These are phyloP conservation scores for Malassezia globosa DNA, from an alignment of 1,284 basidiomycete species.

Conservation along the genomic window DNA sequence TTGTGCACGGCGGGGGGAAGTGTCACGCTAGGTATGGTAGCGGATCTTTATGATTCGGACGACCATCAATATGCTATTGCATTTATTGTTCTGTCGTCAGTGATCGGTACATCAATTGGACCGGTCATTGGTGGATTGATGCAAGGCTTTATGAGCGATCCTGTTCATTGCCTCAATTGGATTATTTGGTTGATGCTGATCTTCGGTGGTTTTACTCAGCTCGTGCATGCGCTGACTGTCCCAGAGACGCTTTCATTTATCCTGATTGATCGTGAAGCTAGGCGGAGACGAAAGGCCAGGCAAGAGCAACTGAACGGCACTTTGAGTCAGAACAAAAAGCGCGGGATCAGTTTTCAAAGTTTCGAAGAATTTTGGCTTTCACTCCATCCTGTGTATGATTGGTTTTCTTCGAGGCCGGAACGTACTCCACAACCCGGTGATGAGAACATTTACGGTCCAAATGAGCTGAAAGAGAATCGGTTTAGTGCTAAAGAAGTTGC, in stretches of 20 bases:
- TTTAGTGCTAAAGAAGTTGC: slow-evolving; percentile 47
- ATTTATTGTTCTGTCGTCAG: slow-evolving; percentile 44
- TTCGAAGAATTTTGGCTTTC: not conserved
- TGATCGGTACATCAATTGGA: slow-evolving; percentile 41
- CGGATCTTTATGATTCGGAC: slow-evolving; percentile 46
- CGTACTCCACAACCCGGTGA: slow-evolving; percentile 18
- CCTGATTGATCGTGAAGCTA: slow-evolving; percentile 48
- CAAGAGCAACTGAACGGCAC: not conserved
- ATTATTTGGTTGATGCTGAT: slow-evolving; percentile 49
- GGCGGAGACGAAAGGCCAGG: slow-evolving; percentile 35
- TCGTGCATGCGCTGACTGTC: slow-evolving; percentile 48
- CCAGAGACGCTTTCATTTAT: slow-evolving; percentile 49
- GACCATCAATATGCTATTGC: slow-evolving; percentile 45
- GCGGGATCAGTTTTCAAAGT: too few species aligned
- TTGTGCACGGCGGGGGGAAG: slow-evolving; percentile 48
- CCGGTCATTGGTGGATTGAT: slow-evolving; percentile 40
- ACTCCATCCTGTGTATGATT: not conserved
- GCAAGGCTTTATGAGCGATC: slow-evolving; percentile 14
- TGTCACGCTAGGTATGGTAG: slow-evolving; percentile 49
- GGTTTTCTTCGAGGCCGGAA: too few species aligned
- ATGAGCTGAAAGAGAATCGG: slow-evolving; percentile 46
- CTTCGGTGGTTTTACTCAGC: slow-evolving; percentile 48
- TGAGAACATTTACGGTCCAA: slow-evolving; percentile 48
- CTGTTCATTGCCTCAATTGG: slow-evolving; percentile 26
- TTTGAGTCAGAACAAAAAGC: not conserved